These are phyloP conservation scores for Tagetes patula DNA, from an alignment of 129 eudicot genomes.

Conservation along the genomic window DNA sequence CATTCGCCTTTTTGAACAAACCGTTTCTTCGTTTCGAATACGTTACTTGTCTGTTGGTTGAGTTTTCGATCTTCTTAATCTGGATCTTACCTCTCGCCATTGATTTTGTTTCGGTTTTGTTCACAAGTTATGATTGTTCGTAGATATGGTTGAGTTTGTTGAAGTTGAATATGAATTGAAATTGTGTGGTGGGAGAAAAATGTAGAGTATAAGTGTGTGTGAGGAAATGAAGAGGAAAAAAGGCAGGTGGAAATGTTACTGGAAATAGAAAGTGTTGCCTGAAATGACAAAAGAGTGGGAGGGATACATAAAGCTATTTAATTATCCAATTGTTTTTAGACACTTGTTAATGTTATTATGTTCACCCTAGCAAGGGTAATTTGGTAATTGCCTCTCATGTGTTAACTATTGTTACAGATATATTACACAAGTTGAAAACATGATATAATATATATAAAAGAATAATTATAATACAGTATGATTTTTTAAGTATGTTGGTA, in stretches of 20 bases:
- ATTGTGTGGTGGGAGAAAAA: slow-evolving; percentile 24
- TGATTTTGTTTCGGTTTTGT: slow-evolving; percentile 14
- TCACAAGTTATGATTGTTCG: too few species aligned
- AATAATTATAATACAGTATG: too few species aligned
- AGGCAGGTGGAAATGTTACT: slow-evolving; percentile 34
- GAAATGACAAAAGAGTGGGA: slow-evolving; percentile 45
- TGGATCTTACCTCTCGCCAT: slow-evolving; percentile 83
- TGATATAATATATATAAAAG: too few species aligned
- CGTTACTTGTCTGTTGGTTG: slow-evolving; percentile 77
- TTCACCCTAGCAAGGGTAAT: neutral
- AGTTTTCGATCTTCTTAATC: slow-evolving; percentile 79
- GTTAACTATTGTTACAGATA: too few species aligned
- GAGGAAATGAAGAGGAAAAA: slow-evolving; percentile 27
- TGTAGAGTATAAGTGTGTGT: slow-evolving; percentile 19
- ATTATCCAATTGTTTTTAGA: slow-evolving; percentile 25
- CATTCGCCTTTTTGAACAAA: slow-evolving; percentile 68
- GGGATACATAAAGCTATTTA: slow-evolving; percentile 32
- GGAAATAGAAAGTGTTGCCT: slow-evolving; percentile 44
- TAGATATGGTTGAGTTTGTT: neutral
- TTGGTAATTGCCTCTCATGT: neutral
- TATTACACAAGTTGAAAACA: too few species aligned
- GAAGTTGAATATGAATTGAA: slow-evolving; percentile 3
- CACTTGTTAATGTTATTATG: neutral
- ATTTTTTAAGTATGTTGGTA: too few species aligned
- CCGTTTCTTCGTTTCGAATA: slow-evolving; percentile 76